Evolutionary conservation across 1,139 yeast species (phyloP), one percentile per base, ranked within the genome.

Genomic region (Yamadazyma triangularis): DNA sequence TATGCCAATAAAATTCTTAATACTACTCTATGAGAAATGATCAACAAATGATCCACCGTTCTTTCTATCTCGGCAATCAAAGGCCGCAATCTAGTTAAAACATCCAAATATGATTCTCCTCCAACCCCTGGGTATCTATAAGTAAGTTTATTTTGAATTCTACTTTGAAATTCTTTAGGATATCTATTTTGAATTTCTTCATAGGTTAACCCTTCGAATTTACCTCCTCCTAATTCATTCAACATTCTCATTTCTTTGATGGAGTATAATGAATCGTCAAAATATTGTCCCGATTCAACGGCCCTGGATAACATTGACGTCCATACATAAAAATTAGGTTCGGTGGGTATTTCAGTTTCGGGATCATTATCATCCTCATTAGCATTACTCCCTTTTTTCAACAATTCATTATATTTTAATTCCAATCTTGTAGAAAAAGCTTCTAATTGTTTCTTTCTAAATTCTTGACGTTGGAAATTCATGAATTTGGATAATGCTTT

Each of bases 111-210:
- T 0, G 95, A 84, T 58, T 89, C 97, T 21, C 97, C 97, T n/a
- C 96, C 96, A 32, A 87, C 85, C 8, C 97, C 97, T 2, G 97
- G 97, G 51, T 88, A 89, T 43, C 97, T 66, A 57, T 88, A 89
- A 16, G 80, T 66, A 47, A 89, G 68, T 58, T 89, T 89, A 54
- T 86, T 82, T 27, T 70, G 66, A 43, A 86, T 62, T 38, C 96
- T 72, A 13, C 88, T 73, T 27, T 74, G 77, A 49, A 82, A 89
- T 55, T 91, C 97, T 26, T 71, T 74, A 0, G 96, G 96, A 45
- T 70, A 75, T 44, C 66, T 66, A 4, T 58, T 59, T 51, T 82
- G 48, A 37, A 88, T 84, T 46, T 91, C 95, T 48, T 86, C 87
- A 54, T 88, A 86, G 0, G 95, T 61, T 70, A 87, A 73, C 3